Evolutionary conservation across 306 rosid genomes (phyloP), one percentile per base, ranked within the genome.

Genomic region (Vicia sativa): DNA sequence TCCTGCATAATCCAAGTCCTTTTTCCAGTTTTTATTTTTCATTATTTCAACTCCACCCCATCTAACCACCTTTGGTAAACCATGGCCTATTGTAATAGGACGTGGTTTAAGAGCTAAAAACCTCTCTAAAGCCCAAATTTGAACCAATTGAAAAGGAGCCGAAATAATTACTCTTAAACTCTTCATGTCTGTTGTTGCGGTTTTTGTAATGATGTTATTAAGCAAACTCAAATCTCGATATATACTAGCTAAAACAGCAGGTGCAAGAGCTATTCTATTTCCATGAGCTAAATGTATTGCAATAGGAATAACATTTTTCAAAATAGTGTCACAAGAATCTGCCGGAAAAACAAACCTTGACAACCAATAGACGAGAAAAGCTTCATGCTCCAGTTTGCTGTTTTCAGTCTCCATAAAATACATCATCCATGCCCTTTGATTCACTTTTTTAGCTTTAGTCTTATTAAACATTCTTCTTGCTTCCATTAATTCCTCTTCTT

Each of bases 281-380:
- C 96, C 93, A 62, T 62, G 52, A 4, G 91, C 74, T 21, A 89
- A 35, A 38, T 67, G 62, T 10, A 83, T 74, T 0, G 87, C 89
- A 68, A 87, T n/a, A 12, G 81, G 69, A 2, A 86, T 70, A 42
- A 81, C 74, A 10, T 43, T 31, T 11, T 62, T 71, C 6, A 54
- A 19, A 29, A 82, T 41, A 34, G 38, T 6, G 7, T 34, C 48
- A 34, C 49, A 57, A 82, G 62, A 85, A 86, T 34, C 38, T 34
- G 38, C 38, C 1, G 71, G 79, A 56, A 84, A 86, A n/a, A 84
- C 18, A 54, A 89, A 89, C 0, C n/a, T 77, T 70, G 0, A 71
- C 78, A 15, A 87, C 38, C 38, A 34, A 34, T 34, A 34, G 7
- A 34, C 38, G 9, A 34, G 2, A 34, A 34, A 34, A 34, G 38